These are phyloP conservation scores for Dovyalis caffra DNA, from an alignment of 345 rosid species.

Conservation along the genomic window DNA sequence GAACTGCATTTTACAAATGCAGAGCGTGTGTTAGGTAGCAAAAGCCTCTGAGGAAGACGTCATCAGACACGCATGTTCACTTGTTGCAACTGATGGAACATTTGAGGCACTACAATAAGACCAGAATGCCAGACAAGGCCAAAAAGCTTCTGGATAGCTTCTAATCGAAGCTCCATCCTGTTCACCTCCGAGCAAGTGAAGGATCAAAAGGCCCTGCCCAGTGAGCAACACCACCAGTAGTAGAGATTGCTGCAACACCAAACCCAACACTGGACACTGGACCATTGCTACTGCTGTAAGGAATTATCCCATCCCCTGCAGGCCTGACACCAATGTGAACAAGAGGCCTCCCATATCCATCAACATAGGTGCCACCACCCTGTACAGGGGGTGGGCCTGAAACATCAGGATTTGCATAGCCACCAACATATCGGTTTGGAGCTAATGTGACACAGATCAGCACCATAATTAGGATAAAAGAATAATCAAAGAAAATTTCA, in stretches of 20 bases:
- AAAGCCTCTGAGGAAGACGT: background rate
- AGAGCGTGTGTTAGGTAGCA: background rate
- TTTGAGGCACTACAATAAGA: background rate
- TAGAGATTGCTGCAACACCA: conserved; percentile 14
- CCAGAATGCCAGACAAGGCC: background rate
- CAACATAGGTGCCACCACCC: conserved; percentile 6
- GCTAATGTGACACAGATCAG: conserved; percentile 21
- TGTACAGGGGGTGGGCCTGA: conserved; percentile 23
- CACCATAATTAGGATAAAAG: conserved; percentile 7
- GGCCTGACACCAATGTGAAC: conserved; percentile 23
- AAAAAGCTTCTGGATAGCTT: background rate
- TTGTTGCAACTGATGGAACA: background rate
- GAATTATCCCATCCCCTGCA: conserved; percentile 22
- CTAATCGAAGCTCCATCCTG: background rate
- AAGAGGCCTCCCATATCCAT: conserved; percentile 31
- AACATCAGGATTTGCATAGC: conserved; percentile 27
- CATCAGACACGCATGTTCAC: background rate
- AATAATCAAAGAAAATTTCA: background rate
- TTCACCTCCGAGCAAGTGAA: conserved; percentile 21
- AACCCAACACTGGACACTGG: conserved; percentile 14
- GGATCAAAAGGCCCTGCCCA: conserved; percentile 35
- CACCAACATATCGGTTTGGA: conserved; percentile 25
- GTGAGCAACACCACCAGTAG: conserved; percentile 14
- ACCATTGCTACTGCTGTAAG: conserved; percentile 23
- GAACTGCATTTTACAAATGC: background rate